Conservation (phyloP, 1,284 basidiomycete species). For the Inonotus hispidus region DNA sequence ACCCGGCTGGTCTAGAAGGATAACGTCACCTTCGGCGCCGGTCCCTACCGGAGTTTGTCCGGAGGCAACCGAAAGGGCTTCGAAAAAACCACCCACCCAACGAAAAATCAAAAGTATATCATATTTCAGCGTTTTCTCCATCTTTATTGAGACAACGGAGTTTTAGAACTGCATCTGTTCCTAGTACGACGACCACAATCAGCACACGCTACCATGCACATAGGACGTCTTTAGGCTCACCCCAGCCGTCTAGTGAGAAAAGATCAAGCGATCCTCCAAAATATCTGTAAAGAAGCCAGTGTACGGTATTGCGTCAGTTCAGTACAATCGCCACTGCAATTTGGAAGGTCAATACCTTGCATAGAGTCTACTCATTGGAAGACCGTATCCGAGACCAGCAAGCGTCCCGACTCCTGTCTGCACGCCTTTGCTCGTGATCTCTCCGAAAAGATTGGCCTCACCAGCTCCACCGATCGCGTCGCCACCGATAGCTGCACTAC, state of each 20-base stretch:
- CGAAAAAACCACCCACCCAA: neutral
- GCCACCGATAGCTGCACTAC: conserved; percentile 53
- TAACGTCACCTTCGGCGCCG: neutral
- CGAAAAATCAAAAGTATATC: neutral
- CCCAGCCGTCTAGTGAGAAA: conserved; percentile 76
- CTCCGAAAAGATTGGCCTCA: conserved; percentile 60
- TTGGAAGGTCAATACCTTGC: conserved; percentile 42
- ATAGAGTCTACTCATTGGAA: conserved; percentile 83
- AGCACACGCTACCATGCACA: neutral
- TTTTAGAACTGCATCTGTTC: conserved; percentile 74
- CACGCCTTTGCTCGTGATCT: conserved; percentile 70
- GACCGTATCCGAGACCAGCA: conserved; percentile 78
- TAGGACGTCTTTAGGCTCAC: conserved; percentile 34
- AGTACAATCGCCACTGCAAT: neutral
- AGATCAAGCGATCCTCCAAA: conserved; percentile 78
- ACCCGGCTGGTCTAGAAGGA: neutral
- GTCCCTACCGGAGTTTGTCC: neutral
- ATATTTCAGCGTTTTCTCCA: conserved; percentile 47
- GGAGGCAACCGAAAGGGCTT: neutral
- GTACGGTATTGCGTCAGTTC: neutral
- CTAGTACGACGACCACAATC: conserved; percentile 29
- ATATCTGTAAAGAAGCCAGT: conserved; percentile 38
- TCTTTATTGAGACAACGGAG: conserved; percentile 67
- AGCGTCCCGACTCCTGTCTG: conserved; percentile 74
- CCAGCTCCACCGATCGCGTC: conserved; percentile 33